Percentiles rank a stretch among this genome's conserved stretches.
Conservation (phyloP, 2,329 filamentous ascomycete species). For the Chaetomiaceae sp. region DNA sequence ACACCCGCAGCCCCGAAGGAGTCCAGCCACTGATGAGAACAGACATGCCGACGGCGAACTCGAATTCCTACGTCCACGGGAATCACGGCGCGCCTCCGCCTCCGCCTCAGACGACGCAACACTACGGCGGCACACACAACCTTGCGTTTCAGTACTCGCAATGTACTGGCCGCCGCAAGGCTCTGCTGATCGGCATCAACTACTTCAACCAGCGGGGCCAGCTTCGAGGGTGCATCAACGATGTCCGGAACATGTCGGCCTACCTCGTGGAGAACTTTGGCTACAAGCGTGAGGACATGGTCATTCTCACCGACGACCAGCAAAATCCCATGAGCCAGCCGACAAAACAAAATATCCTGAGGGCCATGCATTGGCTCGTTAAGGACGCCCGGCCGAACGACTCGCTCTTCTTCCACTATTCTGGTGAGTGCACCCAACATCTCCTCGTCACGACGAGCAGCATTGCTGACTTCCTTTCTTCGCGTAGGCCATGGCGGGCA, state of each 20-base stretch:
- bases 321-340: constrained; percentile 97
- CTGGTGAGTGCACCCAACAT: constrained; percentile 53
- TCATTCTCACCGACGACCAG: constrained; percentile 91
- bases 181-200: constrained; percentile 89
- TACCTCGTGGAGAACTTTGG: constrained; percentile 86
- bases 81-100: constrained; percentile 56
- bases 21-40: constrained; percentile 6
- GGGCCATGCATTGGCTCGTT: constrained; percentile 96
- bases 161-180: constrained; percentile 83
- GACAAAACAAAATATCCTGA: constrained; percentile 88
- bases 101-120: constrained; percentile 60
- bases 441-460: too few species aligned
- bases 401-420: constrained; percentile 96
- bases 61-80: constrained; percentile 43
- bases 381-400: constrained; percentile 91
- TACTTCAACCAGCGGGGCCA: constrained; percentile 92
- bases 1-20: neutral
- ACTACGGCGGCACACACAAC: constrained; percentile 71
- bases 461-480: neutral
- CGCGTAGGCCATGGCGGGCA: constrained; percentile 69
- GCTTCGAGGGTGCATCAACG: constrained; percentile 90
- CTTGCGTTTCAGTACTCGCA: constrained; percentile 89
- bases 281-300: constrained; percentile 95
- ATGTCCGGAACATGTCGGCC: constrained; percentile 92
- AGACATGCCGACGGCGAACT: constrained; percentile 23